Base-by-base conservation (phyloP, 805 yeast genomes). In the Starmera pachycereana region DNA sequence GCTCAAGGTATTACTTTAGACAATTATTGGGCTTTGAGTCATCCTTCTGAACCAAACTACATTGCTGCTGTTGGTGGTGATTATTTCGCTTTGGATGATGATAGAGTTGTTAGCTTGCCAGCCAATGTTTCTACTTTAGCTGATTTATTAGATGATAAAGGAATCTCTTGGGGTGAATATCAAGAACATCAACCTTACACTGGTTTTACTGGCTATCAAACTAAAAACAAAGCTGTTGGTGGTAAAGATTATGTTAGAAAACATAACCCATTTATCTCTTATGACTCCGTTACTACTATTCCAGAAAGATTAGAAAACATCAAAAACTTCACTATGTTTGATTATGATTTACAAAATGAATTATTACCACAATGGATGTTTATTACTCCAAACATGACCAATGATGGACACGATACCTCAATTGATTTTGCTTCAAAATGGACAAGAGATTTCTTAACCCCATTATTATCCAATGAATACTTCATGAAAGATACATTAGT, bases 31-130 rank as follows among this genome's bases (percentile, higher is more conserved):
- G 68, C 70, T 32, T 50, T 71, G 30, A 67, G 74, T 39, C 74
- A 69, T 51, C 75, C 76, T 42, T 71, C 77, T 7, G 71, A 72
- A 62, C 75, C 76, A 47, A 72, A 72, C 59, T 71, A 71, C 52
- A 50, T 71, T 40, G 72, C 71, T 34, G 54, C 73, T 39, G 71
- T 63, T 40, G 68, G 65, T 42, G 78, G 78, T 48, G 75, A 69
- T 54, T 67, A 71, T 55, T 70, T 69, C 44, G 69, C 73, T 25
- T 63, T 72, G 39, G 61, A 58, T 43, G 62, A 62, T 43, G 77
- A 72, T 53, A 58, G 62, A 44, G 71, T 69, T 56, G 61, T 65
- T 45, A 42, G 57, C 11, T 48, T 71, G 36, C 77, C 77, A 38
- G 30, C 49, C 25, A 69, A 72, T 51, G 65, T 72, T 33, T 70